phyloP scores from a whole-genome alignment of 2,329 filamentous ascomycete genomes.

The Graphium sp. region DNA sequence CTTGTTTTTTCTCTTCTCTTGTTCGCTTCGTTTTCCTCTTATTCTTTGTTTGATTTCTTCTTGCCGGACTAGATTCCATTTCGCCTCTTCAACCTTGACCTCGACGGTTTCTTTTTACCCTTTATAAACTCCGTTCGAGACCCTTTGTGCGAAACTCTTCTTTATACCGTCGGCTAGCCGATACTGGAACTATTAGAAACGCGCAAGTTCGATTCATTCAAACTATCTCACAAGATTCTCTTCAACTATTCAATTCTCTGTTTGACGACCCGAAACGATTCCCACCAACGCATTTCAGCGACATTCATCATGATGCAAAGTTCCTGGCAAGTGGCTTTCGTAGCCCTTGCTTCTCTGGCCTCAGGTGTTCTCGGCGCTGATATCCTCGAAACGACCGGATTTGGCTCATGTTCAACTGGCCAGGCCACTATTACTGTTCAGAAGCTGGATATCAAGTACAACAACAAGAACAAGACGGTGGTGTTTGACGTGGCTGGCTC shows the following conservation, averaged over 20 bases:
- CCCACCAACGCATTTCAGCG: too few relatives aligned
- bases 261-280: too few relatives aligned
- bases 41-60: background rate
- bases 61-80: background rate
- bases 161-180: slow-evolving; percentile 1
- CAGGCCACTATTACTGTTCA: slow-evolving; percentile 45
- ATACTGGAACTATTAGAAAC: too few relatives aligned
- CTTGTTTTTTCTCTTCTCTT: slow-evolving; percentile 12
- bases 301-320: too few relatives aligned
- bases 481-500: slow-evolving; percentile 70
- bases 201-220: too few relatives aligned
- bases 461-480: slow-evolving; percentile 56
- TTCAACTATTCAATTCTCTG: too few relatives aligned
- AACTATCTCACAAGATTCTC: too few relatives aligned
- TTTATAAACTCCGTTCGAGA: background rate
- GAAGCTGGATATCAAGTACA: slow-evolving; percentile 61
- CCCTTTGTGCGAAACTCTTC: background rate
- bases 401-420: slow-evolving; percentile 48
- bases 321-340: too few relatives aligned
- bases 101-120: background rate
- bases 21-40: slow-evolving; percentile 4
- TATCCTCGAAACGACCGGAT: slow-evolving; percentile 66
- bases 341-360: slow-evolving; percentile 17
- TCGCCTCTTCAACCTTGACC: background rate
- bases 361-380: slow-evolving; percentile 44